Conservation (phyloP, 2,329 filamentous ascomycete genomes). For the Hypoxylon sp. region DNA sequence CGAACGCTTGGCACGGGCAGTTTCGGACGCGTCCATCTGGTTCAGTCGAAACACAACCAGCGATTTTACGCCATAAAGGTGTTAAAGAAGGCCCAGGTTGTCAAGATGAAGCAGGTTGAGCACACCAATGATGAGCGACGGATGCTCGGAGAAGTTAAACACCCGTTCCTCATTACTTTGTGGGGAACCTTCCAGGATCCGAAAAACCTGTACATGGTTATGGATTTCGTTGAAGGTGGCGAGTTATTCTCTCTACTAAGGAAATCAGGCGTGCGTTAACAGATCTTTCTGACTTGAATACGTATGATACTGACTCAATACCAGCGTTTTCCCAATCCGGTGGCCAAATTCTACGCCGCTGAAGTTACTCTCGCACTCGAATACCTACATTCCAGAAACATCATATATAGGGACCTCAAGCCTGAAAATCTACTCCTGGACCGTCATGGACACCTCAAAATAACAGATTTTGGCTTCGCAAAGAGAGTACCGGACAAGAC, state of each 20-base stretch:
- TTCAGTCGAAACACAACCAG: slow-evolving; percentile 98
- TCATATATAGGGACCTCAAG: slow-evolving; percentile 98
- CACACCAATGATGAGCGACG: slow-evolving; percentile 98
- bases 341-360: slow-evolving; percentile 98
- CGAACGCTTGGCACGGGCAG: slow-evolving; percentile 95
- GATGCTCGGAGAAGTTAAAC: slow-evolving; percentile 97
- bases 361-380: slow-evolving; percentile 96
- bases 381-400: slow-evolving; percentile 93
- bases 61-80: slow-evolving; percentile 99
- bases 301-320: slow-evolving; percentile 34
- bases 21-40: slow-evolving; percentile 95
- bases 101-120: slow-evolving; percentile 99
- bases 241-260: slow-evolving; percentile 95
- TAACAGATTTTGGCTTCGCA: slow-evolving; percentile 98
- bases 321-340: slow-evolving; percentile 98
- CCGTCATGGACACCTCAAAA: slow-evolving; percentile 94
- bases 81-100: slow-evolving; percentile 96
- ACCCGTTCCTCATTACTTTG: slow-evolving; percentile 96
- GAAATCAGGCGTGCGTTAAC: slow-evolving; percentile 83
- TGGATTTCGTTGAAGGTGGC: slow-evolving; percentile 99
- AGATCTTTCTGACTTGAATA: neutral
- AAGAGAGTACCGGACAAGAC: slow-evolving; percentile 99
- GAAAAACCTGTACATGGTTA: slow-evolving; percentile 99
- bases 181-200: slow-evolving; percentile 99
- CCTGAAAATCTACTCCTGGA: slow-evolving; percentile 94